Conservation (phyloP, 169 alveolate species). For the Plasmodium ovale region DNA sequence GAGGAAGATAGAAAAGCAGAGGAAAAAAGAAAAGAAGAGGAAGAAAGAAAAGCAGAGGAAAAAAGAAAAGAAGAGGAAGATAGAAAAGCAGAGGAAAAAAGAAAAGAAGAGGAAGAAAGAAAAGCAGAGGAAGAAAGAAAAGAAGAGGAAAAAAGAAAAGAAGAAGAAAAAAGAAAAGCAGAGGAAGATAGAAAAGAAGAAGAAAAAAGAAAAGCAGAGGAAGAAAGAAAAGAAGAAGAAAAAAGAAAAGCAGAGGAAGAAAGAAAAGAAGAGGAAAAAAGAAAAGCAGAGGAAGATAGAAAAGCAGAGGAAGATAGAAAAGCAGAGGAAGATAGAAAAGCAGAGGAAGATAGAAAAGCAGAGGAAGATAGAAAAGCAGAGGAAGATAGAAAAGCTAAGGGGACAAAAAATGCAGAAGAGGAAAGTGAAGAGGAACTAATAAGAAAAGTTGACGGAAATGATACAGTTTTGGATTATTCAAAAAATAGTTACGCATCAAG, state of each 20-base stretch:
- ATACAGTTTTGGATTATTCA: not conserved
- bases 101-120: constrained; percentile 10
- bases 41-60: not conserved
- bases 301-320: constrained; percentile 19
- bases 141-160: constrained; percentile 1
- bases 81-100: not conserved
- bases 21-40: not conserved
- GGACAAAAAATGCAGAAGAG: not conserved
- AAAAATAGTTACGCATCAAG: not conserved
- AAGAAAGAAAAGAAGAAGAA: constrained; percentile 15
- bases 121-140: constrained; percentile 28
- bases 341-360: constrained; percentile 10
- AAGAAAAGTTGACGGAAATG: not conserved
- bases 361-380: constrained; percentile 21
- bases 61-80: not conserved
- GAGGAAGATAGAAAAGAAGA: constrained; percentile 7
- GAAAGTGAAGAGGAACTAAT: not conserved
- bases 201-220: not conserved
- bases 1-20: constrained; percentile 1
- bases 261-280: constrained; percentile 12
- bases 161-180: constrained; percentile 3
- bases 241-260: constrained; percentile 25
- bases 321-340: constrained; percentile 7
- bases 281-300: constrained; percentile 9
- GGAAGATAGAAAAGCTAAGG: constrained; percentile 5